These are phyloP conservation scores for Quercus rubra DNA, from an alignment of 306 rosid genomes.

Conservation along the genomic window DNA sequence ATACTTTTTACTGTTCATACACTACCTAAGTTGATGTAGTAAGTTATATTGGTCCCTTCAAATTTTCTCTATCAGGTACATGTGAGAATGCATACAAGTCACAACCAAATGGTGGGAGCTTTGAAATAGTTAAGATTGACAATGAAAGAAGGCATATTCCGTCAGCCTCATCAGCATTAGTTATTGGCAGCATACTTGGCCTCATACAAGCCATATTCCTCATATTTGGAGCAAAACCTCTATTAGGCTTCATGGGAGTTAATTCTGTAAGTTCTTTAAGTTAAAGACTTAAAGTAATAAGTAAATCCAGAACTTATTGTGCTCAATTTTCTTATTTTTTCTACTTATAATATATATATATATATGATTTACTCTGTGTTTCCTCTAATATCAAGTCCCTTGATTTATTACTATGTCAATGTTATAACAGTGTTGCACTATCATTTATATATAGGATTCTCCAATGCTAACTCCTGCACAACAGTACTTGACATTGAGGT, in stretches of 20 bases:
- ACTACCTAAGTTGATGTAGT: not conserved
- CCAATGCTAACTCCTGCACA: slow-evolving; percentile 75
- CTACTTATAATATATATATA: not conserved
- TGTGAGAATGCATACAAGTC: slow-evolving; percentile 35
- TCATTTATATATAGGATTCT: slow-evolving; percentile 61
- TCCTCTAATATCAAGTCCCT: slow-evolving; percentile 1
- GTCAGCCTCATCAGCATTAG: slow-evolving; percentile 89
- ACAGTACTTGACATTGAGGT: slow-evolving; percentile 73
- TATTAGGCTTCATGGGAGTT: slow-evolving; percentile 86
- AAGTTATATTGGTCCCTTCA: slow-evolving; percentile 3
- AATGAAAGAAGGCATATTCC: slow-evolving; percentile 65
- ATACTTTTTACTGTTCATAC: not conserved
- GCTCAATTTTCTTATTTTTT: not conserved
- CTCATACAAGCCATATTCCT: slow-evolving; percentile 72
- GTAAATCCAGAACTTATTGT: not conserved
- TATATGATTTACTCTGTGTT: not conserved
- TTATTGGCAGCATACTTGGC: slow-evolving; percentile 81
- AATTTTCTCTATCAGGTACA: slow-evolving; percentile 29
- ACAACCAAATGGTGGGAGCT: slow-evolving; percentile 30
- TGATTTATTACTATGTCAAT: not conserved
- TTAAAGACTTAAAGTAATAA: not conserved
- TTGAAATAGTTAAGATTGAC: slow-evolving; percentile 33
- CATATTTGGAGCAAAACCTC: slow-evolving; percentile 77
- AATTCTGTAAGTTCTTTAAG: slow-evolving; percentile 49
- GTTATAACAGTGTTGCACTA: not conserved